A percentile compares a stretch with the other conserved stretches of the same genome.
Conservation (phyloP, 1,284 basidiomycete genomes). For the Earliella scabrosa region DNA sequence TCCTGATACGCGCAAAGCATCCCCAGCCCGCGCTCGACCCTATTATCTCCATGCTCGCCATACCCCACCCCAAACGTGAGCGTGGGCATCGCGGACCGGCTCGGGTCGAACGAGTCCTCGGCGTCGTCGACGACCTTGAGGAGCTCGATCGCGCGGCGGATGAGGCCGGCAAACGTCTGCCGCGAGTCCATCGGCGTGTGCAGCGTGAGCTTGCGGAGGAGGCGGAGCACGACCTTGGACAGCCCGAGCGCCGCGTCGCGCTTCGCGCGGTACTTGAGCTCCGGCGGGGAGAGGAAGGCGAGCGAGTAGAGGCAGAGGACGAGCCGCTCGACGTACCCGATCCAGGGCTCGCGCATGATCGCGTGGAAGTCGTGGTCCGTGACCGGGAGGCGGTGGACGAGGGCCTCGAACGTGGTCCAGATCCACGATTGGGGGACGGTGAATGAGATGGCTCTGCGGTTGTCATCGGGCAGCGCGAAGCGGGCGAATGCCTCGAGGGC, state of each 20-base stretch:
- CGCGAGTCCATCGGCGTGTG: conserved; percentile 52
- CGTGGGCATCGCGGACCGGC: conserved; percentile 52
- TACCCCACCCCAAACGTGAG: conserved; percentile 79
- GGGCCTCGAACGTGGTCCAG: conserved; percentile 65
- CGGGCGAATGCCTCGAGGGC: conserved; percentile 87
- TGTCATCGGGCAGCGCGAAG: conserved; percentile 77
- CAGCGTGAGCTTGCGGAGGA: conserved; percentile 64
- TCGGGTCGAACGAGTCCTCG: conserved; percentile 72
- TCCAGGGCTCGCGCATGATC: conserved; percentile 63
- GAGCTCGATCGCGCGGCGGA: conserved; percentile 81
- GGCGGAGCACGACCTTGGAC: conserved; percentile 63
- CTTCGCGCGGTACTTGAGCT: conserved; percentile 74
- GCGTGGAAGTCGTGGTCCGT: conserved; percentile 78
- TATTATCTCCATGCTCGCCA: conserved; percentile 71
- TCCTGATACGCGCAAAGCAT: conserved; percentile 77
- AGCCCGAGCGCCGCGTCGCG: conserved; percentile 60
- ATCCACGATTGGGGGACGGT: conserved; percentile 63
- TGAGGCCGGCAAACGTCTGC: conserved; percentile 62
- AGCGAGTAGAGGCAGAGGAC: conserved; percentile 86
- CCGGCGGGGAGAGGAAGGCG: conserved; percentile 80
- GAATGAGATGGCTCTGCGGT: conserved; percentile 74
- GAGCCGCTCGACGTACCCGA: conserved; percentile 81
- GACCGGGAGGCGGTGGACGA: conserved; percentile 85
- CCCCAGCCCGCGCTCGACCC: conserved; percentile 71
- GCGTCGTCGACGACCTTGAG: conserved; percentile 86